Conservation (phyloP, 2,329 filamentous ascomycete species). For the Blastomyces gilchristii region DNA sequence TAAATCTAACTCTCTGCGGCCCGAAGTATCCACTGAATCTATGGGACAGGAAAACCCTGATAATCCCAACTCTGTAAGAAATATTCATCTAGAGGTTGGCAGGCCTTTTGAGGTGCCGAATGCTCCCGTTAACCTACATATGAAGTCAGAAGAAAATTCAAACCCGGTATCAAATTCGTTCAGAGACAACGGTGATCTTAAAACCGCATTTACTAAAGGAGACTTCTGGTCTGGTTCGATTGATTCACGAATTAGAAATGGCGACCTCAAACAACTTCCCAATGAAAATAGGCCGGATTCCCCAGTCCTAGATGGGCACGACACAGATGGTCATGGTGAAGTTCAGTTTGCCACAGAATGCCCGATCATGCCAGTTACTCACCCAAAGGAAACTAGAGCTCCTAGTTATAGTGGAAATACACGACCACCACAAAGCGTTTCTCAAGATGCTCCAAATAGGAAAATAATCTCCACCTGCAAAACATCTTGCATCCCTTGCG, state of each 20-base stretch:
- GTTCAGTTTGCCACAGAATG: background rate
- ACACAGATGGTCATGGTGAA: background rate
- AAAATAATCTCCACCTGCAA: background rate
- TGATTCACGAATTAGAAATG: background rate
- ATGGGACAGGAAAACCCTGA: background rate
- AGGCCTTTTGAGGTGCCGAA: background rate
- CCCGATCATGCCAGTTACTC: background rate
- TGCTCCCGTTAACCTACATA: background rate
- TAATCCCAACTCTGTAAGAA: background rate
- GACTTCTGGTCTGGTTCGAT: constrained; percentile 1
- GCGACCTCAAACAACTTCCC: background rate
- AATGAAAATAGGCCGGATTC: background rate
- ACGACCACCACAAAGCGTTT: background rate
- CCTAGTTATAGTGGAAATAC: background rate
- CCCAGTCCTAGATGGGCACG: background rate
- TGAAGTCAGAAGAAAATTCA: background rate
- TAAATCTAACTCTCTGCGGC: background rate
- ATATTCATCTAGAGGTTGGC: background rate
- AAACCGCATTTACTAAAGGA: background rate
- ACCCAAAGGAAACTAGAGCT: background rate
- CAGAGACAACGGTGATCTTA: background rate
- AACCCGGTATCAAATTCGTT: background rate
- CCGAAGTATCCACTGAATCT: background rate
- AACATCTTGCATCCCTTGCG: background rate
- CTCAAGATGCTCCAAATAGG: background rate